A percentile compares a stretch with the other conserved stretches of the same genome.
Conservation (phyloP, 805 yeast species). For the Candida loeiensis region DNA sequence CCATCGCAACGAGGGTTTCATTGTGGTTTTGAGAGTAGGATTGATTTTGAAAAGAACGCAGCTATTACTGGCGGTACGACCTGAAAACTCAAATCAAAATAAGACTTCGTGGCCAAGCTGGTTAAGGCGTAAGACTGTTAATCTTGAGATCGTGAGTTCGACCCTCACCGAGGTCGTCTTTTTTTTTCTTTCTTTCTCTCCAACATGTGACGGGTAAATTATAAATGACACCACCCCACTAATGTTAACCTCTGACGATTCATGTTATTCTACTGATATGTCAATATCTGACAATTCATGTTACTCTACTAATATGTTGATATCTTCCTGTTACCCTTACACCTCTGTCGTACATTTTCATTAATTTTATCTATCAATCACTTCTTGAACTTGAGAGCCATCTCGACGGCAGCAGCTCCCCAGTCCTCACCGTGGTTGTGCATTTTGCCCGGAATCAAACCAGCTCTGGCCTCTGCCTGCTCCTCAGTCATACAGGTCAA, state of each 20-base stretch:
- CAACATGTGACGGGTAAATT: not conserved
- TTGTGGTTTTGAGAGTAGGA: not conserved
- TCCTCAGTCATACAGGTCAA: conserved; percentile 91
- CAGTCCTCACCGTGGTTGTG: conserved; percentile 98
- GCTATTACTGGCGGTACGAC: no score
- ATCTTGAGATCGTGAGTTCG: conserved; percentile 20
- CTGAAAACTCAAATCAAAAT: not conserved
- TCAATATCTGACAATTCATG: no score
- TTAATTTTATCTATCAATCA: not conserved
- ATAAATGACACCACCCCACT: not conserved
- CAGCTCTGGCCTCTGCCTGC: conserved; percentile 92
- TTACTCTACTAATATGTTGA: no score
- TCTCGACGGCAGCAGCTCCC: conserved; percentile 99
- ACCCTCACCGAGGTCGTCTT: conserved; percentile 18
- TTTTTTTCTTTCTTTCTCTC: not conserved
- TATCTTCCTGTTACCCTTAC: not conserved
- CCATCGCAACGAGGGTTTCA: conserved; percentile 1
- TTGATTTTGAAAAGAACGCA: not conserved
- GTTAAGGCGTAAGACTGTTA: conserved; percentile 20
- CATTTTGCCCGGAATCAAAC: conserved; percentile 65
- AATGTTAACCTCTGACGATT: no score
- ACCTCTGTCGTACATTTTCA: not conserved
- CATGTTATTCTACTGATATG: no score
- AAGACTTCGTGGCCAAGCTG: conserved; percentile 20
- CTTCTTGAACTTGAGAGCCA: conserved; percentile 46